Conservation (phyloP, 192 early-diverging fungal genomes). For the Entrophospora sp. region DNA sequence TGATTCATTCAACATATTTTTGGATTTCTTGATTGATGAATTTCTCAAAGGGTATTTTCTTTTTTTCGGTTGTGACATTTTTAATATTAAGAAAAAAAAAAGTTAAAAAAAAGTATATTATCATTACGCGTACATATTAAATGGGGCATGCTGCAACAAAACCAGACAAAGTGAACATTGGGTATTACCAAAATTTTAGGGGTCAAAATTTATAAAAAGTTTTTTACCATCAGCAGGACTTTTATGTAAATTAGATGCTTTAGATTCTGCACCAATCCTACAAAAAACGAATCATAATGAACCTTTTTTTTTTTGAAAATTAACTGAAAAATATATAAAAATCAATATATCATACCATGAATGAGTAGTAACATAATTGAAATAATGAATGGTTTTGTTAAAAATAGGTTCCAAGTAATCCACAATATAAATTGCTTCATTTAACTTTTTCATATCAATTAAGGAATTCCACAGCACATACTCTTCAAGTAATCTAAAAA, state of each 20-base stretch:
- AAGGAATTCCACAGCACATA: background rate
- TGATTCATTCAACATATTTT: no score
- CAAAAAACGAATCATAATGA: background rate
- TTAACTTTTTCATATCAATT: background rate
- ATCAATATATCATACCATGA: slow-evolving; percentile 16
- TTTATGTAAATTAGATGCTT: slow-evolving; percentile 2
- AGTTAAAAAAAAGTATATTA: no score
- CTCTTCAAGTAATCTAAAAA: slow-evolving; percentile 4
- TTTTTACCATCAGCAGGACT: background rate
- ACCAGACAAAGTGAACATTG: no score
- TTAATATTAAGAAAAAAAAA: no score
- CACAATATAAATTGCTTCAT: background rate
- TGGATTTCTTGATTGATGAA: no score
- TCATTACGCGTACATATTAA: no score
- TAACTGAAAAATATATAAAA: slow-evolving; percentile 10
- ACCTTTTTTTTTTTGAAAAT: background rate
- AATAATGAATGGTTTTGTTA: slow-evolving; percentile 12
- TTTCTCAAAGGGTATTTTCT: no score
- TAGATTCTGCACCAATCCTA: slow-evolving; percentile 8
- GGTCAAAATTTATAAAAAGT: no score
- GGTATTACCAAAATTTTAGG: no score
- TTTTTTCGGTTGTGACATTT: no score
- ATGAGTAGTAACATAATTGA: slow-evolving; percentile 8
- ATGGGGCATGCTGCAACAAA: no score
- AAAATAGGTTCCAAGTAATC: slow-evolving; percentile 6